phyloP scores from a whole-genome alignment of 225 moss, liverwort and hornwort species.

The Physcomitrium patens region DNA sequence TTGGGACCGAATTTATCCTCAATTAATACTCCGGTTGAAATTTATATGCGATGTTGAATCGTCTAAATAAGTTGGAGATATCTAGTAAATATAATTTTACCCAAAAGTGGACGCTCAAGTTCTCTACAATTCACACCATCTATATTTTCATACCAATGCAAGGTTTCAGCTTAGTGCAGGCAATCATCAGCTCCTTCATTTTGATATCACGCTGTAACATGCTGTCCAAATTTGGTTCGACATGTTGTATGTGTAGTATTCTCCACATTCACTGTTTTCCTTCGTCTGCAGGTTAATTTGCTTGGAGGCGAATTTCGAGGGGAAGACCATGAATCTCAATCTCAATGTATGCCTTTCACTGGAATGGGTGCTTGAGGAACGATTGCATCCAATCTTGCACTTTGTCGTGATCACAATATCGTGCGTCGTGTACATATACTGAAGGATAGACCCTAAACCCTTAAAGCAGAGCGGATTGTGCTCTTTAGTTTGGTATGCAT shows the following conservation, averaged over 20 bases:
- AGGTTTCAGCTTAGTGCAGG: no score
- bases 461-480: constrained; percentile 11
- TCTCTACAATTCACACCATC: no score
- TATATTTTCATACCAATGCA: no score
- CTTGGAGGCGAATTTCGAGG: constrained; percentile 57
- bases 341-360: constrained; percentile 50
- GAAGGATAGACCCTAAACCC: constrained; percentile 25
- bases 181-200: no score
- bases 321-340: constrained; percentile 43
- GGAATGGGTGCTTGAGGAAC: constrained; percentile 63
- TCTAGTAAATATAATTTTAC: no score
- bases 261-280: constrained; percentile 2
- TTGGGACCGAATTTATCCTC: no score
- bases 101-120: no score
- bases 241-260: constrained; percentile 1
- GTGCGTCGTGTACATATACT: constrained; percentile 41
- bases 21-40: no score
- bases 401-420: constrained; percentile 26
- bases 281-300: constrained; percentile 58
- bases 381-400: constrained; percentile 20
- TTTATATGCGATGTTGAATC: no score
- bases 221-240: neutral
- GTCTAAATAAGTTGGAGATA: no score
- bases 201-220: constrained; percentile 7
- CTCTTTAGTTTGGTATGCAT: constrained; percentile 20